phyloP scores from a whole-genome alignment of 768 basidiomycete genomes.

The Hypholoma sublateritium region DNA sequence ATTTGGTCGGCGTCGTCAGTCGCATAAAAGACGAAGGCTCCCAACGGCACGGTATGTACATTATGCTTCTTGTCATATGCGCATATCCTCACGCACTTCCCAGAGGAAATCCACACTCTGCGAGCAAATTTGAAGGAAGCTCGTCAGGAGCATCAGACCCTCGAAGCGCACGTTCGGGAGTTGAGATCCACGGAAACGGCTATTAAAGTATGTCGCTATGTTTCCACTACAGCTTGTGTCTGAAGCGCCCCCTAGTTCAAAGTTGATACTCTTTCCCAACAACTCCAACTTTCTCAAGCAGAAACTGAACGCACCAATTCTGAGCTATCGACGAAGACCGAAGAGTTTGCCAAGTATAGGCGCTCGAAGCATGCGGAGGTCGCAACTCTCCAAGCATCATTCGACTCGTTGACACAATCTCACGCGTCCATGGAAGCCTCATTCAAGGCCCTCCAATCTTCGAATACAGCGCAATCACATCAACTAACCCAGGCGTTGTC shows the following conservation, averaged over 20 bases:
- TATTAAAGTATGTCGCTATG: constrained; percentile 51
- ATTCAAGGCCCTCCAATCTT: constrained; percentile 70
- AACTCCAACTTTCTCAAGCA: constrained; percentile 71
- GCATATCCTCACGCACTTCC: constrained; percentile 10
- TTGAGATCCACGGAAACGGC: constrained; percentile 74
- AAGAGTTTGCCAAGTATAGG: constrained; percentile 83
- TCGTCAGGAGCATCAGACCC: constrained; percentile 65
- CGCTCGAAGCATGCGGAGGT: constrained; percentile 80
- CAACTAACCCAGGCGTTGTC: constrained; percentile 78
- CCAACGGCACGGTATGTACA: constrained; percentile 68
- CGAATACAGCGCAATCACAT: constrained; percentile 68
- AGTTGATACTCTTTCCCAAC: constrained; percentile 79
- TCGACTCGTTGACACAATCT: constrained; percentile 71
- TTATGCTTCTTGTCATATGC: constrained; percentile 1
- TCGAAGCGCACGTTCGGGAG: constrained; percentile 72
- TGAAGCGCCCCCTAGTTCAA: constrained; percentile 61
- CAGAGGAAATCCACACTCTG: constrained; percentile 73
- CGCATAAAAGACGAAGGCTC: constrained; percentile 74
- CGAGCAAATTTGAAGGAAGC: constrained; percentile 72
- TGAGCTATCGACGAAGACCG: constrained; percentile 71
- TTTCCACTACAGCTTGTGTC: background rate
- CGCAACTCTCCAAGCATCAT: constrained; percentile 69
- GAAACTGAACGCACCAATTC: constrained; percentile 72
- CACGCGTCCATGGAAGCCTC: constrained; percentile 66
- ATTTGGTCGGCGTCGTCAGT: constrained; percentile 81